phyloP scores from a whole-genome alignment of 805 yeast genomes.

The Wickerhamomyces rabaulensis region DNA sequence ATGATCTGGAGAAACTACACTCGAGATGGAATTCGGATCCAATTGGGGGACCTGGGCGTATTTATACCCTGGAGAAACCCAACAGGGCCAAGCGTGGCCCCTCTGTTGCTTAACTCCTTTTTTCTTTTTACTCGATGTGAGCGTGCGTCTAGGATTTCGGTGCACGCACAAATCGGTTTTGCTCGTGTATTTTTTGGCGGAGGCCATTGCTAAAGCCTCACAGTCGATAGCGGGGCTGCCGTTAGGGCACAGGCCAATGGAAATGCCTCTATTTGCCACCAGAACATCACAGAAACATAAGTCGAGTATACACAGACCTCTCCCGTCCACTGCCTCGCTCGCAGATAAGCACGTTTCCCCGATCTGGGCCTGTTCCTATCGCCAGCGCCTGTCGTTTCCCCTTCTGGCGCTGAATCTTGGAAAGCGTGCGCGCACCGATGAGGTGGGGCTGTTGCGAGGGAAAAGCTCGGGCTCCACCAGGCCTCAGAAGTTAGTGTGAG shows the following conservation, averaged over 20 bases:
- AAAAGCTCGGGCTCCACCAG: neutral
- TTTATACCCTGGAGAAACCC: neutral
- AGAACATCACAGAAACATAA: no score
- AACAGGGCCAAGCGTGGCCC: no score
- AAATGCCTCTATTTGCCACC: no score
- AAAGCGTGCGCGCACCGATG: neutral
- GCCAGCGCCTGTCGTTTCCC: neutral
- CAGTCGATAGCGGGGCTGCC: neutral
- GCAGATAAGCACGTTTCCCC: neutral
- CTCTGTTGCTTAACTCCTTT: neutral
- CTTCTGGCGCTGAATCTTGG: neutral
- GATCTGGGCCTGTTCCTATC: neutral
- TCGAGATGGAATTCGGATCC: neutral
- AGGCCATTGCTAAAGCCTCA: neutral
- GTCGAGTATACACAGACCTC: no score
- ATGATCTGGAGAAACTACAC: neutral
- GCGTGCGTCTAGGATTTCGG: no score
- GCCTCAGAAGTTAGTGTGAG: no score
- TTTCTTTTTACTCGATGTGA: neutral
- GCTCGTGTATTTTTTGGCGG: neutral
- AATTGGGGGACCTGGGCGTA: neutral
- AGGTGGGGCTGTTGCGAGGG: neutral
- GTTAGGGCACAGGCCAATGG: no score
- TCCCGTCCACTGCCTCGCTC: no score
- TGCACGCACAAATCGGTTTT: no score